A percentile compares a stretch with the other conserved stretches of the same genome.
phyloP scores from a whole-genome alignment of 768 basidiomycete species.

The Favolaschia claudopus region DNA sequence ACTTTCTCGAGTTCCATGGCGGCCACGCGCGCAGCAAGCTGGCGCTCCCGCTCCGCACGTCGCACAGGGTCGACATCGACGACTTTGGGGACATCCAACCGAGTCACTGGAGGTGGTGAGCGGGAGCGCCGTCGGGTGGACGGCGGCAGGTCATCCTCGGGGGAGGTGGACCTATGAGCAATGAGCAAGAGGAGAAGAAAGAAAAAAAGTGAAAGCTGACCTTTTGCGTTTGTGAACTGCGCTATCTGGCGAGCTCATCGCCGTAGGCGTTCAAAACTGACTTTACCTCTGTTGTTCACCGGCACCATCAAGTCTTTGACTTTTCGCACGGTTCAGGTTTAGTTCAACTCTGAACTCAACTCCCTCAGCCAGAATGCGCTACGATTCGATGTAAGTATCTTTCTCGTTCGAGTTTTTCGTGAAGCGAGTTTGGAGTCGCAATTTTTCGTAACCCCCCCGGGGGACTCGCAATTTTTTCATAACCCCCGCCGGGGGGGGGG shows the following conservation, averaged over 20 bases:
- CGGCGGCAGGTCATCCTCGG: slow-evolving; percentile 49
- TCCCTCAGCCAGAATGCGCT: no score
- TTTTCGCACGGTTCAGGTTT: no score
- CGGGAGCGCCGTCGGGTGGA: slow-evolving; percentile 53
- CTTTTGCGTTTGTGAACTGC: slow-evolving; percentile 58
- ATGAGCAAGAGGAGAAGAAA: slow-evolving; percentile 3
- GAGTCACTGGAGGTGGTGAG: slow-evolving; percentile 45
- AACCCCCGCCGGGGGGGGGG: no score
- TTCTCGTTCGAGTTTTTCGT: no score
- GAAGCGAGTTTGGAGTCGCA: no score
- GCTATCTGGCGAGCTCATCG: slow-evolving; percentile 40
- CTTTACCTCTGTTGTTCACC: no score
- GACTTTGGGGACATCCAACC: slow-evolving; percentile 48
- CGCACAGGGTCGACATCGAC: slow-evolving; percentile 81
- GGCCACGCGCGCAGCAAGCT: slow-evolving; percentile 75
- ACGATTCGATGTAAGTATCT: no score
- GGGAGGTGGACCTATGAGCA: slow-evolving; percentile 56
- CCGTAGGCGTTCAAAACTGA: no score
- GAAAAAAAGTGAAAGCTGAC: slow-evolving; percentile 32
- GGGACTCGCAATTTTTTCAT: no score
- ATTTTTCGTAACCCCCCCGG: no score
- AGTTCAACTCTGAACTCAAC: no score
- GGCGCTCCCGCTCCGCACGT: slow-evolving; percentile 78
- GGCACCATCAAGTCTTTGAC: no score
- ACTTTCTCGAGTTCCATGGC: slow-evolving; percentile 71